These are phyloP conservation scores for Aspergillus sp. DNA, from an alignment of 2,329 filamentous ascomycete genomes.

Conservation along the genomic window DNA sequence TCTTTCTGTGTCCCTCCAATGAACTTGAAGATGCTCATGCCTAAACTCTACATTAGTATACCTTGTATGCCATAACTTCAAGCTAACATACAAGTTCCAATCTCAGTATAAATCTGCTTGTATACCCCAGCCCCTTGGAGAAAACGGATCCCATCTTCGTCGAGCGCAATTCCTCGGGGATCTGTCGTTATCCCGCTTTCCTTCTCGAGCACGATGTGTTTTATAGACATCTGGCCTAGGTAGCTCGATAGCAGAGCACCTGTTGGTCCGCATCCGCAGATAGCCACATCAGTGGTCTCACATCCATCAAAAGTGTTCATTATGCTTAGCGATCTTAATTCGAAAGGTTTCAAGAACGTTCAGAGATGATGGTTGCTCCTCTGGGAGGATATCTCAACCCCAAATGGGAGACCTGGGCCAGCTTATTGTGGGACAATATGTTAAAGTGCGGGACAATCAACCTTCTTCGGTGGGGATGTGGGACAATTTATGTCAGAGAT, in stretches of 20 bases:
- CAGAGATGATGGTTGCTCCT: not conserved
- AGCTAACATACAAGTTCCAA: conserved; percentile 25
- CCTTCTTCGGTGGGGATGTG: not conserved
- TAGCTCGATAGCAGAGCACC: conserved; percentile 30
- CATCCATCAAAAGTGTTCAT: conserved; percentile 1
- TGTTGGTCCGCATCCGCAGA: conserved; percentile 35
- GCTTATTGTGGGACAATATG: too few relatives aligned
- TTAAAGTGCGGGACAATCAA: too few relatives aligned
- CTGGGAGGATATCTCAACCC: not conserved
- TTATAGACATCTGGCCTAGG: conserved; percentile 22
- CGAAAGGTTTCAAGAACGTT: not conserved
- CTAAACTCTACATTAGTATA: conserved; percentile 4
- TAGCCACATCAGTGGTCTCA: conserved; percentile 29
- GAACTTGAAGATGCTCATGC: conserved; percentile 26
- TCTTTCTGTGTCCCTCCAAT: conserved; percentile 22
- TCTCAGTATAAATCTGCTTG: conserved; percentile 24
- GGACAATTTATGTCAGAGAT: not conserved
- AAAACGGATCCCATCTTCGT: conserved; percentile 33
- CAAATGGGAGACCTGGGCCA: too few relatives aligned
- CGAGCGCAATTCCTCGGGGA: conserved; percentile 32
- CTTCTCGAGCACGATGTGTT: conserved; percentile 30
- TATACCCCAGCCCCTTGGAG: conserved; percentile 31
- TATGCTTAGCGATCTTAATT: not conserved
- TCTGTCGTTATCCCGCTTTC: conserved; percentile 31
- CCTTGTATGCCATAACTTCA: not conserved